Evolutionary conservation across 73 alveolate genomes (phyloP).

Genomic region (Tetrahymena borealis): DNA sequence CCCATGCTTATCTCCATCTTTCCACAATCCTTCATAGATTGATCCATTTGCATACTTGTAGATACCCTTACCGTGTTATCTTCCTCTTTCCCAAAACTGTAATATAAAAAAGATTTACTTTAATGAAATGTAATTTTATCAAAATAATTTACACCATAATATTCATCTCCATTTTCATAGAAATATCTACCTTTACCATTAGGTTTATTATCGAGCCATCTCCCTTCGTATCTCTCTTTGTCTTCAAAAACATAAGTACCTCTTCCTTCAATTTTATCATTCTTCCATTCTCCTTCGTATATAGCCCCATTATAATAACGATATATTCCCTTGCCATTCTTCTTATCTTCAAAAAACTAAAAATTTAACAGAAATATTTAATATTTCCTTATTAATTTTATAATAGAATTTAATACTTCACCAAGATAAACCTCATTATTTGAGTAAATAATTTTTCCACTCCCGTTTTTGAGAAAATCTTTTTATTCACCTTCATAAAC

Average conservation of each 20-base stretch:
- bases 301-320: slow-evolving; percentile 2
- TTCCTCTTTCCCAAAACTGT: not conserved
- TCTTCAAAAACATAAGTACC: slow-evolving; percentile 3
- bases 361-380: too few species aligned
- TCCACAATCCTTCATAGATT: not conserved
- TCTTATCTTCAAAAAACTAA: slow-evolving; percentile 12
- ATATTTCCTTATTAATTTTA: not conserved
- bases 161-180: slow-evolving; percentile 2
- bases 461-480: not conserved
- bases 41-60: not conserved
- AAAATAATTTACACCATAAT: not conserved
- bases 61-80: not conserved
- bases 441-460: not conserved
- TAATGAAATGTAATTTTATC: not conserved
- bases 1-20: not conserved
- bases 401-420: not conserved
- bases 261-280: slow-evolving; percentile 23
- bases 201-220: not conserved
- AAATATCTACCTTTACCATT: not conserved
- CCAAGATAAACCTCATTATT: not conserved
- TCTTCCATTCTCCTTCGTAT: slow-evolving; percentile 22
- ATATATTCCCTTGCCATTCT: slow-evolving; percentile 6
- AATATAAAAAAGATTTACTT: not conserved
- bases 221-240: slow-evolving; percentile 2
- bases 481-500: not conserved